Evolutionary conservation across 225 moss, liverwort and hornwort species (phyloP).

Genomic region (Sphagnum tenellum): DNA sequence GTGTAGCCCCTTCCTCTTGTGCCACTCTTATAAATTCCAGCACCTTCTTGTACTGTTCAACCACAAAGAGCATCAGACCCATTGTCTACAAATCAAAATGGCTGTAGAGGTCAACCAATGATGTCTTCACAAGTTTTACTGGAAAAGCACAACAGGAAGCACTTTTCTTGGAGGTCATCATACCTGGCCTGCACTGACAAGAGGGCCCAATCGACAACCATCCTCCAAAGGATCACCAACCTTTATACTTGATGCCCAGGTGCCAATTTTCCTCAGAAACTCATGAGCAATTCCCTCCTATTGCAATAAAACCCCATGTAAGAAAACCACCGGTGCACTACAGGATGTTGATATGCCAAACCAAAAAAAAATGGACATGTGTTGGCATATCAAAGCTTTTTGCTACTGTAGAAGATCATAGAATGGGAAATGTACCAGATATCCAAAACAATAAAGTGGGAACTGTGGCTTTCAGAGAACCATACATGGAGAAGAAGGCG

Average conservation of each 20-base stretch:
- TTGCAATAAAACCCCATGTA: not conserved
- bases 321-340: too few species aligned
- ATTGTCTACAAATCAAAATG: too few species aligned
- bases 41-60: slow-evolving; percentile 76
- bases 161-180: slow-evolving; percentile 5
- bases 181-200: slow-evolving; percentile 84
- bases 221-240: slow-evolving; percentile 77
- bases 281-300: slow-evolving; percentile 87
- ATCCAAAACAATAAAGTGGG: too few species aligned
- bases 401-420: too few species aligned
- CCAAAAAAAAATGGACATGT: too few species aligned
- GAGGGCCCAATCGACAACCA: slow-evolving; percentile 83
- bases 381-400: too few species aligned
- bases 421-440: too few species aligned
- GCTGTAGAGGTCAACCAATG: too few species aligned
- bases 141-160: too few species aligned
- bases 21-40: slow-evolving; percentile 64
- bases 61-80: too few species aligned
- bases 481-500: slow-evolving; percentile 81
- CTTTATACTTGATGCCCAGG: slow-evolving; percentile 86
- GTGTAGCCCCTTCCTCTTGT: slow-evolving; percentile 84
- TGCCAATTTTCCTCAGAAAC: slow-evolving; percentile 58
- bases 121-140: too few species aligned
- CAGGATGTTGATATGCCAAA: too few species aligned
- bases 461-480: not conserved